Conservation (phyloP, 2,329 filamentous ascomycete genomes). For the Alternaria infectoria region DNA sequence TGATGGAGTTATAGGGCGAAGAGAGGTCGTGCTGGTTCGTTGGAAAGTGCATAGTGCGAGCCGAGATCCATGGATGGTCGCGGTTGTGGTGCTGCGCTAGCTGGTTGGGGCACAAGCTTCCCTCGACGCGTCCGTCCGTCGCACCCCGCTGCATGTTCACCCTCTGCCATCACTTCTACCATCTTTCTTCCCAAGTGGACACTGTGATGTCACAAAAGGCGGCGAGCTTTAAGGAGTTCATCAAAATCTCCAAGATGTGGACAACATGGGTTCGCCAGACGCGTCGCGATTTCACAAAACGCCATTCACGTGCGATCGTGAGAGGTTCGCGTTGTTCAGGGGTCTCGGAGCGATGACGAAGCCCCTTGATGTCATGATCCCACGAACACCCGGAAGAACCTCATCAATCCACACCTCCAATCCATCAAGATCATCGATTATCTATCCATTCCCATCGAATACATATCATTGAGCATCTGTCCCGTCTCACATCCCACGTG, state of each 20-base stretch:
- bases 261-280: not conserved
- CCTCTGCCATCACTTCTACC: not conserved
- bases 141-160: not conserved
- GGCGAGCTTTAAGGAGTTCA: not conserved
- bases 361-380: conserved; percentile 13
- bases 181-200: not conserved
- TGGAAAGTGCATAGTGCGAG: not conserved
- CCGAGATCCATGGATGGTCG: not conserved
- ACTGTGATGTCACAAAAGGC: not conserved
- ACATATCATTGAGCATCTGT: not conserved
- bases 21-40: not conserved
- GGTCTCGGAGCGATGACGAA: conserved; percentile 9
- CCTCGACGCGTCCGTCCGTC: not conserved
- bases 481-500: not conserved
- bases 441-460: not conserved
- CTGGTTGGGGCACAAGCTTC: not conserved
- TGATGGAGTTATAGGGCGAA: not conserved
- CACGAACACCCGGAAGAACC: not conserved
- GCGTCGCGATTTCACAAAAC: not conserved
- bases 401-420: not conserved
- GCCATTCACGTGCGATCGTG: conserved; percentile 9
- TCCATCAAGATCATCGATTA: not conserved
- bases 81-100: not conserved
- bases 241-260: not conserved
- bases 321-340: conserved; percentile 11